Conservation (phyloP, 768 basidiomycete species). For the Lyophyllum atratum region DNA sequence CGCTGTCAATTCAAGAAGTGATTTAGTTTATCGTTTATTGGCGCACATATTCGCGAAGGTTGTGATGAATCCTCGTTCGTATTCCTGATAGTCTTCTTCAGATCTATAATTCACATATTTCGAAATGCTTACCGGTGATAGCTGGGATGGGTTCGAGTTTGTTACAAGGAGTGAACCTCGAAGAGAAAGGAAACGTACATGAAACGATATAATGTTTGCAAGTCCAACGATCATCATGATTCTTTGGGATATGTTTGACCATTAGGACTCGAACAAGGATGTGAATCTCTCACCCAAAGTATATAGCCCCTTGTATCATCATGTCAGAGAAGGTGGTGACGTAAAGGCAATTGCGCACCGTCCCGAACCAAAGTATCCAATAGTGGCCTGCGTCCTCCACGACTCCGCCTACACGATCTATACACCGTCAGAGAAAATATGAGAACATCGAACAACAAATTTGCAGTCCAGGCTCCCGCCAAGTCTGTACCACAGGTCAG, state of each 20-base stretch:
- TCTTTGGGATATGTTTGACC: slow-evolving; percentile 6
- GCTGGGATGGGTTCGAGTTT: slow-evolving; percentile 9
- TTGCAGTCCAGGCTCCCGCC: slow-evolving; percentile 38
- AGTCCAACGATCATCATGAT: slow-evolving; percentile 22
- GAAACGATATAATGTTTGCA: slow-evolving; percentile 23
- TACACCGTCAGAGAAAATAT: slow-evolving; percentile 42
- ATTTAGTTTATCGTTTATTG: background rate
- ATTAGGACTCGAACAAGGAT: too few species aligned
- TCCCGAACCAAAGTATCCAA: slow-evolving; percentile 40
- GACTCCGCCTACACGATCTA: slow-evolving; percentile 29
- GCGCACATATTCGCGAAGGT: slow-evolving; percentile 25
- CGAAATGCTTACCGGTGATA: slow-evolving; percentile 13
- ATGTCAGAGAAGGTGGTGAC: background rate
- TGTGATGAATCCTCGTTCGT: slow-evolving; percentile 23
- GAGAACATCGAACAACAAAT: slow-evolving; percentile 39
- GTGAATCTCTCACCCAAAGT: slow-evolving; percentile 36
- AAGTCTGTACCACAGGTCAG: slow-evolving; percentile 33
- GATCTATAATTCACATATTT: background rate
- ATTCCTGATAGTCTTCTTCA: slow-evolving; percentile 7
- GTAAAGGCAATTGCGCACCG: slow-evolving; percentile 27
- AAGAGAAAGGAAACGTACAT: slow-evolving; percentile 17
- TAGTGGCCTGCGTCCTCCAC: slow-evolving; percentile 23
- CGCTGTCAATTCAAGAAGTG: background rate
- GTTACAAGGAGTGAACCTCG: too few species aligned
- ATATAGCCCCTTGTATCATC: slow-evolving; percentile 33